phyloP scores from a whole-genome alignment of 1,284 basidiomycete species.

The Malassezia arunalokei region DNA sequence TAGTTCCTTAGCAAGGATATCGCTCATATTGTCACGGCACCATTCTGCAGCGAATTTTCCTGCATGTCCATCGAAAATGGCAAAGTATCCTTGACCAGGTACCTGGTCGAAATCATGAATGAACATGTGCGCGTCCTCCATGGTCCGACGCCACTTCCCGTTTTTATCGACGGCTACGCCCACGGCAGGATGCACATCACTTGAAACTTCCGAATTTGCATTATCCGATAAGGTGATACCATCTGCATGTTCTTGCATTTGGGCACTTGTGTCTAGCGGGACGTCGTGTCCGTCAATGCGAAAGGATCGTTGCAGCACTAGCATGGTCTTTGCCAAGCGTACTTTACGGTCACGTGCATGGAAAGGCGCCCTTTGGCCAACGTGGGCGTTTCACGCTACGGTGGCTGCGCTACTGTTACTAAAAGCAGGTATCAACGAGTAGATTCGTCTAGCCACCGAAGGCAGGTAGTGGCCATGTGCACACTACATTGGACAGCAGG shows the following conservation, averaged over 20 bases:
- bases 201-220: too few relatives aligned
- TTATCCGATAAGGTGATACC: too few relatives aligned
- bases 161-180: conserved; percentile 75
- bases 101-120: conserved; percentile 83
- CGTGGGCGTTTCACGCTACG: too few relatives aligned
- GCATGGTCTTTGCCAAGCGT: too few relatives aligned
- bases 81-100: conserved; percentile 90
- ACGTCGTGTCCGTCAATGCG: too few relatives aligned
- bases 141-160: conserved; percentile 75
- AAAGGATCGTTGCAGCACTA: too few relatives aligned
- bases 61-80: conserved; percentile 95
- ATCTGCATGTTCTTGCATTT: too few relatives aligned
- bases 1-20: conserved; percentile 55
- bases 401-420: too few relatives aligned
- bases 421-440: too few relatives aligned
- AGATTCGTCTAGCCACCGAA: not conserved
- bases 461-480: conserved; percentile 2
- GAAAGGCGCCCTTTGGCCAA: too few relatives aligned
- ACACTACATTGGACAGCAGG: conserved; percentile 3
- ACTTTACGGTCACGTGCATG: too few relatives aligned
- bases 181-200: conserved; percentile 47
- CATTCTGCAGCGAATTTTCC: conserved; percentile 97
- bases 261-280: too few relatives aligned
- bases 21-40: conserved; percentile 92
- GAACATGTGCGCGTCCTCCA: conserved; percentile 97